A percentile compares a stretch with the other conserved stretches of the same genome.
phyloP scores from a whole-genome alignment of 257 asterid genomes.

The Jacaranda copaia region DNA sequence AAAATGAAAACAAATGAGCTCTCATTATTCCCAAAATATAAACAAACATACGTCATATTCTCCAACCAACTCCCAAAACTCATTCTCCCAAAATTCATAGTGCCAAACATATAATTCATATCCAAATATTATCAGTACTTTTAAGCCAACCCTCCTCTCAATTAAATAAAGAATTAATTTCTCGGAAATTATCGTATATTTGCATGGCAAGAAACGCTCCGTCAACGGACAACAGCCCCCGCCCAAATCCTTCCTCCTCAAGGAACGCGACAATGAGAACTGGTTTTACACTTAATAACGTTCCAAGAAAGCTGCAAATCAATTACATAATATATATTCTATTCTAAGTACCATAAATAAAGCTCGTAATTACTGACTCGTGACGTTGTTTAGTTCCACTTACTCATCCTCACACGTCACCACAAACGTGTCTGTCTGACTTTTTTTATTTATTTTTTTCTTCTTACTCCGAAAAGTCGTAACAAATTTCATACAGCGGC shows the following conservation, averaged over 20 bases:
- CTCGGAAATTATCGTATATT: slow-evolving; percentile 5
- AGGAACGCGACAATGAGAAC: slow-evolving; percentile 32
- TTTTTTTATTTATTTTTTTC: background rate
- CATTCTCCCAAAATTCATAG: too few relatives aligned
- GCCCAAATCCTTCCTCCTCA: slow-evolving; percentile 26
- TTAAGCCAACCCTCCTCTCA: too few relatives aligned
- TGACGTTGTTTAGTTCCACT: slow-evolving; percentile 6
- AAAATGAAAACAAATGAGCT: too few relatives aligned
- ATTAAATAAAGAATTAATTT: background rate
- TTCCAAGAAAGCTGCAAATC: slow-evolving; percentile 27
- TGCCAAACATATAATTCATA: too few relatives aligned
- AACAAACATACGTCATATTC: too few relatives aligned
- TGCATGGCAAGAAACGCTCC: slow-evolving; percentile 20
- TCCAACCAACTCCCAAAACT: too few relatives aligned
- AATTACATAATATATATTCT: background rate
- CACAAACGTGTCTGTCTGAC: slow-evolving; percentile 32
- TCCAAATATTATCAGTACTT: too few relatives aligned
- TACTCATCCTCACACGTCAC: slow-evolving; percentile 25
- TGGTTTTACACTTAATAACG: too few relatives aligned
- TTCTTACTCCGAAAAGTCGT: slow-evolving; percentile 21
- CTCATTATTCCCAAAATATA: too few relatives aligned
- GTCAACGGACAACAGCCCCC: slow-evolving; percentile 22
- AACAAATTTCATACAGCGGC: too few relatives aligned
- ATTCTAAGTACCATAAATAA: background rate
- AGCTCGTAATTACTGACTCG: background rate